Conservation (phyloP, 2,329 filamentous ascomycete species). For the Aureobasidium vineae region DNA sequence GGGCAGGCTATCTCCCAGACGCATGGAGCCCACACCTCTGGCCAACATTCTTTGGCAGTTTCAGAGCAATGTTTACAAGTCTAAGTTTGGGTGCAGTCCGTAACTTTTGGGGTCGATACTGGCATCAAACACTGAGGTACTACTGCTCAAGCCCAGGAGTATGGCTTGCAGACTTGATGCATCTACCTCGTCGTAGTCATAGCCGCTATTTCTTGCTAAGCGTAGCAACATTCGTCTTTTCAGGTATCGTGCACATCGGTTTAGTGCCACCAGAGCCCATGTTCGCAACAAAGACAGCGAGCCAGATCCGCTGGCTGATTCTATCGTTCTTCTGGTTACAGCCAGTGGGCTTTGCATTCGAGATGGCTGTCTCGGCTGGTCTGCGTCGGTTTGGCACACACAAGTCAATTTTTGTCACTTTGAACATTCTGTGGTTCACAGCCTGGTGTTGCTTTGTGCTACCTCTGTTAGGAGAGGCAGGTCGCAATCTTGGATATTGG, state of each 20-base stretch:
- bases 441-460: constrained; percentile 32
- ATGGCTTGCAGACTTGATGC: constrained; percentile 31
- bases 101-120: constrained; percentile 37
- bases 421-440: constrained; percentile 32
- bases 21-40: constrained; percentile 35
- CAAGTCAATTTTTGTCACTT: constrained; percentile 24
- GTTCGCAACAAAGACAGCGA: constrained; percentile 19
- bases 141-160: constrained; percentile 33
- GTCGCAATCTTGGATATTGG: constrained; percentile 33
- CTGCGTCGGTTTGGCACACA: neutral
- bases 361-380: constrained; percentile 29
- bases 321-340: constrained; percentile 36
- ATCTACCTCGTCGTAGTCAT: constrained; percentile 26
- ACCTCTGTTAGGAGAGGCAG: constrained; percentile 32
- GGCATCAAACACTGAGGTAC: constrained; percentile 38
- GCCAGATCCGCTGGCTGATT: constrained; percentile 26
- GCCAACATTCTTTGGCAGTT: constrained; percentile 35
- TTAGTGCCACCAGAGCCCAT: constrained; percentile 36
- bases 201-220: constrained; percentile 32
- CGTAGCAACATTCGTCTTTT: constrained; percentile 33
- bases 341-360: constrained; percentile 33
- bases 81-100: constrained; percentile 32
- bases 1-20: constrained; percentile 28
- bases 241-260: constrained; percentile 36
- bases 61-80: constrained; percentile 24